Base-by-base conservation (phyloP, 805 yeast species). In the Metschnikowia arizonensis region DNA sequence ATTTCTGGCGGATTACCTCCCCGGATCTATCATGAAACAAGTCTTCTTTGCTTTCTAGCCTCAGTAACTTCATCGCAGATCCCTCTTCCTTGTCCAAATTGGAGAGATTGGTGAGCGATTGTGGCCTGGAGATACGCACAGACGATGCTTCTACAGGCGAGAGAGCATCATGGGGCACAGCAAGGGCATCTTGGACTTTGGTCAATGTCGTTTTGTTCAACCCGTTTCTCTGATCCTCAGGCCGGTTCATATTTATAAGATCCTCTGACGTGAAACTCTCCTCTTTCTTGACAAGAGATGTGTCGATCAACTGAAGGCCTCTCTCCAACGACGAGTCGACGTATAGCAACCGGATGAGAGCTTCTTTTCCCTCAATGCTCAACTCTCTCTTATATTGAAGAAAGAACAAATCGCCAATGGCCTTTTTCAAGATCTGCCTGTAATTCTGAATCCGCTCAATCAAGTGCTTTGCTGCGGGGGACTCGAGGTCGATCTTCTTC, bases 321-420 rank as follows among this genome's bases (percentile, higher is more conserved):
- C 83, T 82, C 34, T 77, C 77, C 45, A 88, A 69, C 8, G 88
- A 82, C 14, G 84, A 78, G 56, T 85, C 89, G 54, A 88, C 69
- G 46, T 83, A 78, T 38, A 83, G 73, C 47, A 87, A 73, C 51
- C 90, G 69, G 26, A 88, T 69, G 33, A 88, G 66, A 15, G 85
- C 75, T 59, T 88, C 96, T 60, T 86, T 85, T 29, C 89, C 95
- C 53, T 82, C 82, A 10, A 79, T 50, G 19, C 77, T 80, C 50
- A 88, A 68, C 49, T 77, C 74, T 32, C 74, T 75, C 29, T 74
- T 68, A 40, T 74, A 69, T 56, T 85, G 81, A 47, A 82, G 72
- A 40, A 74, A 73, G 57, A 82, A 74, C 53, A 88, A 65, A 42
- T 78, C 79, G 50, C 74, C 76, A 49, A 69, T 63, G 0, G 72